A percentile compares a stretch with the other conserved stretches of the same genome.
These are phyloP conservation scores for Echinosophora koreensis DNA, from an alignment of 306 rosid genomes.

Conservation along the genomic window DNA sequence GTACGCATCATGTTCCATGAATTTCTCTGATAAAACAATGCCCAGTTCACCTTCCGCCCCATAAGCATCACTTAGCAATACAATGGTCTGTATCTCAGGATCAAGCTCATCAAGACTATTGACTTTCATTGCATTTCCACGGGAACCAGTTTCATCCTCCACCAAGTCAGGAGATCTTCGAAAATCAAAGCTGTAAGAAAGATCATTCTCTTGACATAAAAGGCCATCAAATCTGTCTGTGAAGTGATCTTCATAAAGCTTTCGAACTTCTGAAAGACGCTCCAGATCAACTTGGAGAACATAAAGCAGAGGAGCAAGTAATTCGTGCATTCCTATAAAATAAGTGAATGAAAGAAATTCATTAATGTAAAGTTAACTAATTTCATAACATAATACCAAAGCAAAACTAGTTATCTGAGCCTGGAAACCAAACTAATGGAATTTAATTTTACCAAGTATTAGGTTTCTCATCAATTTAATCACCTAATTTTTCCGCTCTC, in stretches of 20 bases:
- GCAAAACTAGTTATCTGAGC: conserved; percentile 36
- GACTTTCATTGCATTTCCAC: conserved; percentile 60
- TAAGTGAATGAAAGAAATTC: conserved; percentile 22
- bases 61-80: conserved; percentile 88
- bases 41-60: conserved; percentile 99
- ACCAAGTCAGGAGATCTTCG: conserved; percentile 67
- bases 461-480: conserved; percentile 31
- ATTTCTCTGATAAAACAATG: conserved; percentile 87
- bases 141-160: conserved; percentile 60
- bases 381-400: conserved; percentile 38
- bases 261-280: conserved; percentile 79
- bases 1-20: conserved; percentile 94
- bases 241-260: conserved; percentile 84
- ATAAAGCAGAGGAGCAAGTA: conserved; percentile 90
- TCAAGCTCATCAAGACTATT: conserved; percentile 80
- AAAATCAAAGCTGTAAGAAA: conserved; percentile 79
- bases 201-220: conserved; percentile 71
- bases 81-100: conserved; percentile 76
- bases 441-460: conserved; percentile 23
- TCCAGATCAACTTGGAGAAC: conserved; percentile 95
- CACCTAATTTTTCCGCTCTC: not conserved
- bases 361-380: conserved; percentile 23
- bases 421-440: conserved; percentile 22
- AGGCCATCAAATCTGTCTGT: conserved; percentile 89
- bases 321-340: conserved; percentile 93